These are phyloP conservation scores for Pythium pyrilobum DNA, from an alignment of 352 stramenopile genomes.

Conservation along the genomic window DNA sequence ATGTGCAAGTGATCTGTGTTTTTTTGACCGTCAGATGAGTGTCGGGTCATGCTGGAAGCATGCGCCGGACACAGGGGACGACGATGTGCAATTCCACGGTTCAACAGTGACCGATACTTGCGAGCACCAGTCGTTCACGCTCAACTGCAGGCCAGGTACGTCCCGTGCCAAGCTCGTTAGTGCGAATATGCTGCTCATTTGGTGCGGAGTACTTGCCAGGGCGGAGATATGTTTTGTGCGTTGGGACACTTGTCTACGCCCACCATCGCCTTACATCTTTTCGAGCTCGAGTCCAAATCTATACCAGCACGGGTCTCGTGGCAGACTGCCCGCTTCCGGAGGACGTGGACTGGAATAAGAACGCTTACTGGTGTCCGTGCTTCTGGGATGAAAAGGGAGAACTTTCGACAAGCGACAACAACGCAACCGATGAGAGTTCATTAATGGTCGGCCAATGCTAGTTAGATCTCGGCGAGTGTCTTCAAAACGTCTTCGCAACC, in stretches of 20 bases:
- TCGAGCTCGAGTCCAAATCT: constrained; percentile 46
- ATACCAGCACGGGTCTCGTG: constrained; percentile 35
- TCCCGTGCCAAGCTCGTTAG: background rate
- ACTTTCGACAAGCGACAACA: constrained; percentile 3
- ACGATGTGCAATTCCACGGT: constrained; percentile 11
- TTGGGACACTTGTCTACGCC: no score
- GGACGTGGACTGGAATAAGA: constrained; percentile 22
- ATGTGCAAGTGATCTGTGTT: background rate
- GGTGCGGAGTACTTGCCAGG: no score
- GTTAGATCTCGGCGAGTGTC: no score
- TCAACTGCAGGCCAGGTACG: constrained; percentile 10
- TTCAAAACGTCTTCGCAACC: constrained; percentile 8
- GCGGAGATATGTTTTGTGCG: no score
- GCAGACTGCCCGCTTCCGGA: constrained; percentile 22
- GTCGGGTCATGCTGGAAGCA: constrained; percentile 6
- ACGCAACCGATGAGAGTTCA: background rate
- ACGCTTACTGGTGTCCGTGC: constrained; percentile 55
- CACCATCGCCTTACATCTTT: no score
- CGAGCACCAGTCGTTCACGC: constrained; percentile 11
- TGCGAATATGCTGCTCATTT: background rate
- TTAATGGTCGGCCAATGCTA: no score
- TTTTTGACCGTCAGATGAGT: no score
- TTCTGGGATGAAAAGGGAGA: constrained; percentile 32
- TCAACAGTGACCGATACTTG: background rate
- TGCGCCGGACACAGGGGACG: background rate